phyloP scores from a whole-genome alignment of 2,329 filamentous ascomycete genomes.

The Leptographium wingfieldii region DNA sequence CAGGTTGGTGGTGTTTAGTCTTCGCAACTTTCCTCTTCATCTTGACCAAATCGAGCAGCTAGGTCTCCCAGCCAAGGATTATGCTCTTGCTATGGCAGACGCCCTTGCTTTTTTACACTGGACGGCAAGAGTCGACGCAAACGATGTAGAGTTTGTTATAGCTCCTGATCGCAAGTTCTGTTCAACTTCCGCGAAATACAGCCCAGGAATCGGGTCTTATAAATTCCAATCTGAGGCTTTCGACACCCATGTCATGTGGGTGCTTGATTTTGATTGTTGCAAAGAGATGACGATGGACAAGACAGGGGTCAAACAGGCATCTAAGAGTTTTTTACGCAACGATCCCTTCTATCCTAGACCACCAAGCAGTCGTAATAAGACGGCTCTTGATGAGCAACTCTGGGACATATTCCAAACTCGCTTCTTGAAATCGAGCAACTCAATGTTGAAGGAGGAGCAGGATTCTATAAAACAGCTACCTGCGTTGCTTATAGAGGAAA shows the following conservation, averaged over 20 bases:
- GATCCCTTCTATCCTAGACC: constrained; percentile 28
- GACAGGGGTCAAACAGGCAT: constrained; percentile 27
- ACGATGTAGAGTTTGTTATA: constrained; percentile 44
- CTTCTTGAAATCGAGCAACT: constrained; percentile 7
- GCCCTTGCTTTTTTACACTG: constrained; percentile 38
- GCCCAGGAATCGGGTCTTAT: neutral
- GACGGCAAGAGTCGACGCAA: constrained; percentile 32
- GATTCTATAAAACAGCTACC: neutral
- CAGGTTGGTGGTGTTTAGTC: constrained; percentile 18
- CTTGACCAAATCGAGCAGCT: constrained; percentile 36
- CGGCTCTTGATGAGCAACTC: constrained; percentile 8
- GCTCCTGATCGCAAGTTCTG: constrained; percentile 15
- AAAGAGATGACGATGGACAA: constrained; percentile 21
- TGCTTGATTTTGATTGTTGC: constrained; percentile 35
- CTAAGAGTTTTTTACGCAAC: constrained; percentile 10
- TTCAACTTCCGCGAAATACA: neutral
- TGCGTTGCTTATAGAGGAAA: neutral
- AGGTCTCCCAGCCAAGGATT: constrained; percentile 19
- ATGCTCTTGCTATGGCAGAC: constrained; percentile 33
- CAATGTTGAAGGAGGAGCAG: neutral
- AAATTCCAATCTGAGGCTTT: constrained; percentile 10
- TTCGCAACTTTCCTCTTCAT: constrained; percentile 37
- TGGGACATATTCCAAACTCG: constrained; percentile 15
- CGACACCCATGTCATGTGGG: constrained; percentile 26
- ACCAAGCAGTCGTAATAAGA: neutral